phyloP scores from a whole-genome alignment of 139 green algal species.

The Micromonas pusilla region DNA sequence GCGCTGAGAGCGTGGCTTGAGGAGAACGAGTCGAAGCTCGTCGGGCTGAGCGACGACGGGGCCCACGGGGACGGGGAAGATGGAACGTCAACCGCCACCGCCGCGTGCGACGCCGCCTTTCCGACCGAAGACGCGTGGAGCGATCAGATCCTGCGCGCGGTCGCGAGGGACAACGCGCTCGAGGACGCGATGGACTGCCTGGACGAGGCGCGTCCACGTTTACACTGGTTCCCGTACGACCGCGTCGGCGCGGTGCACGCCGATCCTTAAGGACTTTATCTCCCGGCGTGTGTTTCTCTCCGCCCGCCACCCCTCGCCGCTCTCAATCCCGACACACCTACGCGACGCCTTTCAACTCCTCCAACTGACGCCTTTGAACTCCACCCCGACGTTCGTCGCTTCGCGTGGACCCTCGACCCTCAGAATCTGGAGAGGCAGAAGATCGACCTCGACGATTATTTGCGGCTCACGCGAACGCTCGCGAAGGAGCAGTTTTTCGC shows the following conservation, averaged over 20 bases:
- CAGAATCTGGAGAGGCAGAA: background rate
- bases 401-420: too few relatives aligned
- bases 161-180: constrained; percentile 5
- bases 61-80: background rate
- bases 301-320: too few relatives aligned
- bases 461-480: background rate
- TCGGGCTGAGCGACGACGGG: background rate
- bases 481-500: constrained; percentile 19
- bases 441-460: background rate
- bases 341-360: too few relatives aligned
- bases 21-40: constrained; percentile 3
- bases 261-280: too few relatives aligned
- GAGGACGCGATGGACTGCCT: constrained; percentile 15
- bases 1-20: background rate
- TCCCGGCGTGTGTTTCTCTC: too few relatives aligned
- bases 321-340: too few relatives aligned
- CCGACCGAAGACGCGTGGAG: background rate
- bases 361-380: too few relatives aligned
- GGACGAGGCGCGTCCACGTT: background rate
- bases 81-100: background rate
- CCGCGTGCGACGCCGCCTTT: background rate
- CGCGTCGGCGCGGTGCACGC: too few relatives aligned
- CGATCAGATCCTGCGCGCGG: background rate
- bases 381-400: too few relatives aligned
- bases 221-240: too few relatives aligned